Base-by-base conservation (phyloP, 768 basidiomycete genomes). In the Kwoniella mangroviensis region DNA sequence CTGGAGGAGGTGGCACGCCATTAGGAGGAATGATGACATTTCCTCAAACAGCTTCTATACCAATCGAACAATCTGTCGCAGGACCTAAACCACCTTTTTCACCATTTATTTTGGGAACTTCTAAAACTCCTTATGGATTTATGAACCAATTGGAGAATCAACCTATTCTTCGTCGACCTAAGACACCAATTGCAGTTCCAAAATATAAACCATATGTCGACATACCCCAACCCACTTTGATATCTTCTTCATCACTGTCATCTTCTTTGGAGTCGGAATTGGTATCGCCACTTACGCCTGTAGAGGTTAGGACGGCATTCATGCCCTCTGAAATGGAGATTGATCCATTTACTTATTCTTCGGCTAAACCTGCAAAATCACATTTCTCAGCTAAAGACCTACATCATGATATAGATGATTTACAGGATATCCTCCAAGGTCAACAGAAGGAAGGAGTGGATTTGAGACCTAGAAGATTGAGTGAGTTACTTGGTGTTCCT, bases 381-480 rank as follows among this genome's bases (percentile, higher is more conserved):
- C 22, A n/a, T 10, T 66, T 66, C 45, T 24, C 42, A n/a, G 28
- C 63, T 55, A 15, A 21, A 15, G 63, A 65, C 9, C 54, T 57
- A 21, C 52, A 56, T 43, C 7, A 40, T 45, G 43, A 65, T 13
- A 53, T 2, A 26, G 43, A 40, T 54, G 43, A 28, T 28, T 49
- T 51, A 34, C 34, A 59, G 9, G 58, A 34, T 42, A 42, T 42
- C 10, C 51, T 63, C 26, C 22, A 63, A 56, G 53, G 34, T 22
- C 7, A n/a, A 54, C 13, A 34, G 42, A 28, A 54, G 34, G 13
- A 34, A 40, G 28, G 28, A 9, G 56, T 58, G 12, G 57, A 60
- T 54, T 24, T 59, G 49, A 52, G 49, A 59, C 45, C 66, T 15
- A 67, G 66, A 43, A 67, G 66, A 53, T 22, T 67, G 15, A 59